Conservation (phyloP, 441 rosid genomes). For the Euphorbia celastroides region DNA sequence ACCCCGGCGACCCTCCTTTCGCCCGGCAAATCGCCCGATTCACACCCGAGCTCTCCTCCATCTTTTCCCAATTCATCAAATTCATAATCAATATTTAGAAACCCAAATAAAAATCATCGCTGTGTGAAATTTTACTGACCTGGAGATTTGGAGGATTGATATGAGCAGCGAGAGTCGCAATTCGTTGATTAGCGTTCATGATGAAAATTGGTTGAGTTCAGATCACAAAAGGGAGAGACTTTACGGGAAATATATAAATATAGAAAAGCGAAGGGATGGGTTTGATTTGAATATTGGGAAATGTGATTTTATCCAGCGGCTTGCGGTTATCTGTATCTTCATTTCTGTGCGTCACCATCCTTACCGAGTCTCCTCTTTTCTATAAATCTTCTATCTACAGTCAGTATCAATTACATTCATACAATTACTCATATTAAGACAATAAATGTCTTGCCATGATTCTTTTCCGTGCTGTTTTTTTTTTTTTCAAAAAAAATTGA, state of each 20-base stretch:
- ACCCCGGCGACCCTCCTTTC: constrained; percentile 69
- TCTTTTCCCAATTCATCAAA: constrained; percentile 12
- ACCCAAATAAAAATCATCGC: background rate
- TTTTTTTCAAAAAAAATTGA: too few relatives aligned
- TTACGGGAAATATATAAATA: too few relatives aligned
- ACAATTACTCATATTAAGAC: too few relatives aligned
- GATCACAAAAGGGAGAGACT: background rate
- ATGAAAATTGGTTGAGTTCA: background rate
- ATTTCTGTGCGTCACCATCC: too few relatives aligned
- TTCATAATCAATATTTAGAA: background rate
- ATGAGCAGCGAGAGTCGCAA: constrained; percentile 66
- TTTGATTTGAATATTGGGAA: constrained; percentile 5
- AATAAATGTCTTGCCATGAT: too few relatives aligned
- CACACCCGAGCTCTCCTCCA: constrained; percentile 37
- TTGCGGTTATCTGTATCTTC: too few relatives aligned
- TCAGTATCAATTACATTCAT: too few relatives aligned
- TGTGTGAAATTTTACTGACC: constrained; percentile 17
- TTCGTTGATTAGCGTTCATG: constrained; percentile 41
- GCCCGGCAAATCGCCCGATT: constrained; percentile 49
- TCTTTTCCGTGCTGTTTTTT: too few relatives aligned
- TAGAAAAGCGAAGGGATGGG: background rate
- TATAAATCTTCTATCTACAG: too few relatives aligned
- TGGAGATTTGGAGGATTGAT: constrained; percentile 46
- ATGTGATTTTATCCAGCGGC: constrained; percentile 11
- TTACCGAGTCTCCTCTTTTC: too few relatives aligned